A percentile compares a stretch with the other conserved stretches of the same genome.
phyloP scores from a whole-genome alignment of 768 basidiomycete species.

The Kwoniella pini region DNA sequence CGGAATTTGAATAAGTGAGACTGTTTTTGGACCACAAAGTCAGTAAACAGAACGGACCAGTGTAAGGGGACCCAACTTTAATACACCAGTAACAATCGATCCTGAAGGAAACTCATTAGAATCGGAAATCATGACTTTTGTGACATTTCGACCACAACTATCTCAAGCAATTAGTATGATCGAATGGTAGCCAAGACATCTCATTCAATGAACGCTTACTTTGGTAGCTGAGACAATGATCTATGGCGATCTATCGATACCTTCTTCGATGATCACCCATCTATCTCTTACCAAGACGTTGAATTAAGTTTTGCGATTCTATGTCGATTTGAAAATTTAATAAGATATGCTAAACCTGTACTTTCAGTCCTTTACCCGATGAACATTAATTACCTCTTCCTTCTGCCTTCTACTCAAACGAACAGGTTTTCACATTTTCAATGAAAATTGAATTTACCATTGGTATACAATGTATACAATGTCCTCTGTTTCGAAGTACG shows the following conservation, averaged over 20 bases:
- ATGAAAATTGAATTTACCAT: background rate
- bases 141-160: slow-evolving; percentile 5
- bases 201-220: background rate
- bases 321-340: background rate
- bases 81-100: too few relatives aligned
- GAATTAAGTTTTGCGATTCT: slow-evolving; percentile 10
- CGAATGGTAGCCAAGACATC: background rate
- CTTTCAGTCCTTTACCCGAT: slow-evolving; percentile 13
- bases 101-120: background rate
- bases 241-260: background rate
- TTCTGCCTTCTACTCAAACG: too few relatives aligned
- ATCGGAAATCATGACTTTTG: background rate
- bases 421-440: too few relatives aligned
- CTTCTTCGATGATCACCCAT: background rate
- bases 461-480: too few relatives aligned
- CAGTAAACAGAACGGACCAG: too few relatives aligned
- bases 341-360: slow-evolving; percentile 2
- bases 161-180: background rate
- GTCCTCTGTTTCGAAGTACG: background rate
- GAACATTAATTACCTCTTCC: too few relatives aligned
- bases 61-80: too few relatives aligned
- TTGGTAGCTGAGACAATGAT: slow-evolving; percentile 11
- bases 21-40: too few relatives aligned
- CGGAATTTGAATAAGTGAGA: too few relatives aligned
- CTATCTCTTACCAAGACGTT: slow-evolving; percentile 3